Evolutionary conservation across 116 monocot genomes (phyloP), one percentile per base, ranked within the genome.

Genomic region (Iris pallida): DNA sequence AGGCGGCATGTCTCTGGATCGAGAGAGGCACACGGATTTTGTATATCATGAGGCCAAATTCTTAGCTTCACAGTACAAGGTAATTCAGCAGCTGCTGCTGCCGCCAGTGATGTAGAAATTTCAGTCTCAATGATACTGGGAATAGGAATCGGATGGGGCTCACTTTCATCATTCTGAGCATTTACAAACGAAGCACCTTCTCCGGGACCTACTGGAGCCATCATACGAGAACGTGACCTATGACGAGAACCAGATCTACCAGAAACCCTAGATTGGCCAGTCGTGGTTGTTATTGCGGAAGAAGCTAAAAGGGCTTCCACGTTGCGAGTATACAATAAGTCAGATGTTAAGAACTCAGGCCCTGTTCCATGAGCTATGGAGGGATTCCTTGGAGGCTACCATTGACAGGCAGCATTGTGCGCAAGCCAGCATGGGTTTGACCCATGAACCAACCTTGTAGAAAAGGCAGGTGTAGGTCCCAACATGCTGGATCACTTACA

Each of bases 11-110:
- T 85, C 7, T 85, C 81, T 62, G 76, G 20, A 75, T 85, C 81
- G 41, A 97, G 83, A 48, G 75, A 65, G 4, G 77, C 67, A 71
- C 79, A 83, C 63, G 97, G 97, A 61, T 81, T 72, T 69, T 82
- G 80, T 69, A 92, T 79, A 82, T 97, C 83, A 83, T 97, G 87
- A 0, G 81, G 79, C 97, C 97, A 97, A 73, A 97, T 89, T 80
- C 85, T 85, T 66, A 97, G 80, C 76, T 97, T 97, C 65, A 97
- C 97, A 16, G 92, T 97, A 63, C 97, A 97, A 44, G 97, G 97
- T 68, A 92, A 73, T 64, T 97, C 97, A 64, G 97, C 82, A 72
- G 89, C 59, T 16, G 90, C 87, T 40, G 84, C 85, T 16, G 88
- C 79, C 40, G 84, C 72, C 65, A 90, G 47, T 20, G 92, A 79